A percentile compares a stretch with the other conserved stretches of the same genome.
These are phyloP conservation scores for Pyrenula massariospora DNA, from an alignment of 495 filamentous ascomycete genomes.

Conservation along the genomic window DNA sequence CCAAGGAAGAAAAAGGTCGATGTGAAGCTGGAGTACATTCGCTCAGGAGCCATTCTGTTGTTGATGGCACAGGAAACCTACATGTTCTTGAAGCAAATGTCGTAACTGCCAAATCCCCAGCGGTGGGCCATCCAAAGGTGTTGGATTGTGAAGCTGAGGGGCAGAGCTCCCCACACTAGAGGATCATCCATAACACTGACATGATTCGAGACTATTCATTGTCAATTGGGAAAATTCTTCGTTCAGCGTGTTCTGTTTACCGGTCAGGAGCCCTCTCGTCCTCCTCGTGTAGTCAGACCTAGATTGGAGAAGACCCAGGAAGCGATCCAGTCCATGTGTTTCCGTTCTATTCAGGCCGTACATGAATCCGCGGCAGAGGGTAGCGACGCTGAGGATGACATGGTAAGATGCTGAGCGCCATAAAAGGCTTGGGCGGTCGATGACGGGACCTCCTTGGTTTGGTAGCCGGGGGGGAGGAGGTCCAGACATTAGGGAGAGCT, in stretches of 20 bases:
- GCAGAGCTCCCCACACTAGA: conserved; percentile 80
- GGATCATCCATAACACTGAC: conserved; percentile 95
- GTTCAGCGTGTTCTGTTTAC: conserved; percentile 47
- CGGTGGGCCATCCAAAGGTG: conserved; percentile 53
- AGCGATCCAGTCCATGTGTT: conserved; percentile 59
- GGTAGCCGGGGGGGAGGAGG: neutral
- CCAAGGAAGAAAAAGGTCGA: conserved; percentile 66
- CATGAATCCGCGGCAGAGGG: conserved; percentile 35
- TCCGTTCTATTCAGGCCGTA: conserved; percentile 35
- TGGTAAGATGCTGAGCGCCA: conserved; percentile 30
- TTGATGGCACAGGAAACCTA: neutral
- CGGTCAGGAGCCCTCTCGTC: conserved; percentile 72
- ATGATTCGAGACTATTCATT: conserved; percentile 98
- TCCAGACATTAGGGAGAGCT: neutral
- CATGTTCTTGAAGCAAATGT: conserved; percentile 72
- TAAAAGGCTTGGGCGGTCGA: conserved; percentile 22
- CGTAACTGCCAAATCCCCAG: conserved; percentile 82
- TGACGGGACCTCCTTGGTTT: neutral
- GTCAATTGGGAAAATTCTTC: conserved; percentile 2
- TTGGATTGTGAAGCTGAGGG: conserved; percentile 53
- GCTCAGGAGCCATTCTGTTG: too few relatives aligned
- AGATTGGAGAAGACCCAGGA: conserved; percentile 63
- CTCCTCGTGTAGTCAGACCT: conserved; percentile 57
- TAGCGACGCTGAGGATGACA: conserved; percentile 32
- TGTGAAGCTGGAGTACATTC: neutral